phyloP scores from a whole-genome alignment of 768 basidiomycete genomes.

The Lactarius tabidus region DNA sequence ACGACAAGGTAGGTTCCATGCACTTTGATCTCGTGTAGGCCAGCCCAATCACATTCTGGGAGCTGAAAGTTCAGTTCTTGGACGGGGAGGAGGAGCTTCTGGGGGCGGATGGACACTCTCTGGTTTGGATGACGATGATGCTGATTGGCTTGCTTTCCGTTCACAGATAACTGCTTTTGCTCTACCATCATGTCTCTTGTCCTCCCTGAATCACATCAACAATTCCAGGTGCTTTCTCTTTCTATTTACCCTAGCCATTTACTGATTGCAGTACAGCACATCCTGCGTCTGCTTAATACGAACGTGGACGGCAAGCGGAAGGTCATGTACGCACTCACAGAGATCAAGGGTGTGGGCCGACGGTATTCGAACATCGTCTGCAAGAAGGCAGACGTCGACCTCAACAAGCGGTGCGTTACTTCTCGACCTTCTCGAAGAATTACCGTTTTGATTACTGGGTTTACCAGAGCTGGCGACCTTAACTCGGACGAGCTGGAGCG shows the following conservation, averaged over 20 bases:
- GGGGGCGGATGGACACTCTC: slow-evolving; percentile 23
- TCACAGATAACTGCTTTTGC: neutral
- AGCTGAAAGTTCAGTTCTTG: neutral
- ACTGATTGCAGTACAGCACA: slow-evolving; percentile 61
- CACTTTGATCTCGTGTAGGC: neutral
- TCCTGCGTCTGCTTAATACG: slow-evolving; percentile 97
- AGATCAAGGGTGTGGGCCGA: slow-evolving; percentile 99
- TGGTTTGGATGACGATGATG: slow-evolving; percentile 20
- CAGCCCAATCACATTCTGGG: neutral
- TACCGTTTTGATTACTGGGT: neutral
- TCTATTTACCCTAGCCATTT: neutral
- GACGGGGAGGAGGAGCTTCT: neutral
- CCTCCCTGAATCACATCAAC: slow-evolving; percentile 90
- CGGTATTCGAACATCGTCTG: slow-evolving; percentile 98
- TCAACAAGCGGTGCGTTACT: slow-evolving; percentile 86
- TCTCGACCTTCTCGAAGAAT: neutral
- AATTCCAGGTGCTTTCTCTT: slow-evolving; percentile 72
- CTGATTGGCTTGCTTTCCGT: slow-evolving; percentile 1
- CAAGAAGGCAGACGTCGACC: slow-evolving; percentile 99
- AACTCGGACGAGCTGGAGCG: slow-evolving; percentile 99
- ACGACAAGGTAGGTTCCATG: slow-evolving; percentile 18
- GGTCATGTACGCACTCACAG: slow-evolving; percentile 98
- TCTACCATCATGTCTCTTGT: slow-evolving; percentile 83
- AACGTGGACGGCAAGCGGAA: slow-evolving; percentile 99
- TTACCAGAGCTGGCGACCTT: slow-evolving; percentile 87